Base-by-base conservation (phyloP, 177 flowering plant genomes). In the Telopea speciosissima region DNA sequence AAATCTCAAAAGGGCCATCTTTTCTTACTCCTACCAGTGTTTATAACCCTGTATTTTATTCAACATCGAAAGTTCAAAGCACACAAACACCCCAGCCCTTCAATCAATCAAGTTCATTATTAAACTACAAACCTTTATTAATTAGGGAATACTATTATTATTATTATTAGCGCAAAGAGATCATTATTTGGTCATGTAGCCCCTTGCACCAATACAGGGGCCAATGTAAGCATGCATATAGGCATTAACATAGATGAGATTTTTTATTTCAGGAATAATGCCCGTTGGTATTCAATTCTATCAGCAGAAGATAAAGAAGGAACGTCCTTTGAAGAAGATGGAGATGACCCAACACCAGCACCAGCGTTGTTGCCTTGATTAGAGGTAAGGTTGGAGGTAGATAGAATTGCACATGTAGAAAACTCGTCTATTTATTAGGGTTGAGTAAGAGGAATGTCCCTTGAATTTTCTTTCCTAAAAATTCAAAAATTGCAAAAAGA, bases 231-330 rank as follows among this genome's bases (percentile, higher is more conserved):
- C n/a, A n/a, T n/a, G n/a, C n/a, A n/a, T n/a, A n/a, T n/a, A n/a
- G n/a, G n/a, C n/a, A n/a, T n/a, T n/a, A n/a, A n/a, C n/a, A 45
- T n/a, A n/a, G n/a, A n/a, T n/a, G n/a, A n/a, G n/a, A n/a, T n/a
- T n/a, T n/a, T n/a, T n/a, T n/a, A 52, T 54, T 23, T 62, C 12
- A 68, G 10, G 23, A 14, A 21, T 25, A 22, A 36, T 24, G 7
- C n/a, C 77, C 97, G 83, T 66, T 95, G 97, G 73, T 92, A 89
- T 70, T 95, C 99, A 72, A 85, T 85, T 78, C 91, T 85, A 72
- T 92, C 97, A 24, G 91, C 77, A 12, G 97, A 76, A 0, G 97
- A 88, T 63, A 92, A 81, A 54, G 91, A 82, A 58, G 89, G 88
- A 10, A 49, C 73, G 64, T 87, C 89, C 54, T 86, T 86, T 3